Evolutionary conservation across 1,284 basidiomycete genomes (phyloP).

Genomic region (Apiotrichum sp.): DNA sequence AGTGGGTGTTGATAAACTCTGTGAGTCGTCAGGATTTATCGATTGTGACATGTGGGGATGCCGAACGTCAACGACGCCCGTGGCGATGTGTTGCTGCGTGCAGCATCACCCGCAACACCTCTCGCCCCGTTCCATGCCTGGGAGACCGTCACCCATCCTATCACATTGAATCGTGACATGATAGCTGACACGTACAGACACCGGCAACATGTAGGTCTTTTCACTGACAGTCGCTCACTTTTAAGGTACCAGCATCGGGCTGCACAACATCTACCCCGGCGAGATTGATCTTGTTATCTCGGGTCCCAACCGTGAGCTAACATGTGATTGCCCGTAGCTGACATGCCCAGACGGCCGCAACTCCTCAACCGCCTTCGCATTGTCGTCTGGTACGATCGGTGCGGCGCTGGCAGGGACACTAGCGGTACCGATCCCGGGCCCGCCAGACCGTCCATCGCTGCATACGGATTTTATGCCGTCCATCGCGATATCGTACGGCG

Average conservation of each 20-base stretch:
- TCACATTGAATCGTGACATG: too few species aligned
- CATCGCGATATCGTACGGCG: constrained; percentile 83
- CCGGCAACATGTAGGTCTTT: constrained; percentile 66
- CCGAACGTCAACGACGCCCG: too few species aligned
- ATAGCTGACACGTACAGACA: constrained; percentile 53
- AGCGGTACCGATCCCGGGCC: constrained; percentile 68
- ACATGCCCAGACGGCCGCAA: constrained; percentile 58
- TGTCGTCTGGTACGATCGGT: constrained; percentile 85
- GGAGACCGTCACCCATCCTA: too few species aligned
- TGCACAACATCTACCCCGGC: constrained; percentile 78
- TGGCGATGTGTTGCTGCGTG: too few species aligned
- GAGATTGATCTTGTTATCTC: constrained; percentile 69
- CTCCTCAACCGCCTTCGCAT: constrained; percentile 71
- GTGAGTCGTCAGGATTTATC: constrained; percentile 49
- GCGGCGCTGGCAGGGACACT: constrained; percentile 82
- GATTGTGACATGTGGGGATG: too few species aligned
- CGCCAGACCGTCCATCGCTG: constrained; percentile 52
- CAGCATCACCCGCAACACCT: too few species aligned
- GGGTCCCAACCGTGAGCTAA: constrained; percentile 47
- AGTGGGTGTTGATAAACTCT: constrained; percentile 82
- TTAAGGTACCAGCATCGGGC: constrained; percentile 61
- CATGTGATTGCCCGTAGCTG: background rate
- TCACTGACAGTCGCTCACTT: background rate
- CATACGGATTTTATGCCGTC: constrained; percentile 47
- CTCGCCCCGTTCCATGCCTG: too few species aligned